Base-by-base conservation (phyloP, 768 basidiomycete genomes). In the Agrocybe praecox region DNA sequence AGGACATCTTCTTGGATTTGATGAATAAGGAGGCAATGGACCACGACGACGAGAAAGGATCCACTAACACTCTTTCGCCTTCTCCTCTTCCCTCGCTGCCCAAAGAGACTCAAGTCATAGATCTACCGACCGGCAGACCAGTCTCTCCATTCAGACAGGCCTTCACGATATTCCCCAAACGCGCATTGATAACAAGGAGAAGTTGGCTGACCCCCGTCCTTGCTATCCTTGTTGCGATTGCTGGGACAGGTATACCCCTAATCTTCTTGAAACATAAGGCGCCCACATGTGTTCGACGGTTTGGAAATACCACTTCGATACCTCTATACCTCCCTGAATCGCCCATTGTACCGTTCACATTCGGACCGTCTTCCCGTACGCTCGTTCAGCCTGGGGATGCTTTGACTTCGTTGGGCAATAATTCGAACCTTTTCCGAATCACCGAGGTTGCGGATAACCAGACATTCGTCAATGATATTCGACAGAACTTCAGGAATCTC, bases 1-100 rank as follows among this genome's bases (percentile, higher is more conserved):
- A 94, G 68, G 89, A 92, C 55, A 89, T 94, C 46, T 93, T 94
- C 74, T 77, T 94, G 21, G 79, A 81, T 45, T 71, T 94, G 19
- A 91, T 92, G 88, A 70, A 70, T 46, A 74, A 78, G n/a, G 72
- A 80, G 21, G 50, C 33, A 17, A 19, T 11, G 15, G 62, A 54
- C 2, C 61, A 61, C 15, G 66, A 53, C 21, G 52, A 53, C 17
- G 42, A 71, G 45, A 61, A 62, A 19, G 26, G 40, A 22, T 62
- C 65, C 6, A 53, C 36, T 40, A 65, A 62, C 42, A 57, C 63
- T 17, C 47, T 49, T 33, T 63, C 60, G 2, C 62, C 66, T 6
- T 49, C 64, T 9, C 64, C 66, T 11, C 59, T 62, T 21, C 49
- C 58, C 2, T 62, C 69, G 12, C 8, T 43, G 4, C 42, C 43